Evolutionary conservation across 1,139 yeast species (phyloP), one percentile per base, ranked within the genome.

Genomic region (Zygosaccharomyces pseudobailii): DNA sequence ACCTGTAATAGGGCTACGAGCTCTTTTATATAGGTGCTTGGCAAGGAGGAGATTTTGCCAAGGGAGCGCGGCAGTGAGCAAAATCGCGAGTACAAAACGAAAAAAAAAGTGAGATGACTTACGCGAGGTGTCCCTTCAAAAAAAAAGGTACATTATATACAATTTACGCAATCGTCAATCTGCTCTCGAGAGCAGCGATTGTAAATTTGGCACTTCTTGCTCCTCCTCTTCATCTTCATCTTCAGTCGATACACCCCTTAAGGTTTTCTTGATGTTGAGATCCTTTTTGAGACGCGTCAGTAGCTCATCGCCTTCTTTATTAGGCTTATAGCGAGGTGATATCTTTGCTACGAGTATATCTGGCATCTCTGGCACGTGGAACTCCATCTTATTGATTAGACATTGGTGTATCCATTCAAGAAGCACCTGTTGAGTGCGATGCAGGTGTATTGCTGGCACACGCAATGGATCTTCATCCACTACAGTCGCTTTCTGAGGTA

Each of bases 321-420:
- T 19, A 13, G 40, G 41, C n/a, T 23, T 24, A 25, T 31, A 43
- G n/a, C 48, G 47, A 4, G 63, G 58, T 10, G 48, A 40, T 7
- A 58, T 49, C 39, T 54, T 51, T 2, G 43, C 41, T 20, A 30
- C 36, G 22, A 58, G 36, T 6, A 30, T 22, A 20, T 49, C 51
- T 7, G 54, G 57, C 28, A 59, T 42, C 3, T 47, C 55, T 4
- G 63, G 62, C 4, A 55, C 45, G 4, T 47, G 43, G 40, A 60
- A 57, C 22, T 46, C 50, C 4, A 50, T 32, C 2, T 47, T 49
- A 25, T 46, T 46, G 25, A 53, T 51, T 32, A 49, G 45, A 31
- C 45, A 42, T 33, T 59, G 62, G 38, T 58, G 61, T 22, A 61
- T 52, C 48, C 55, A 59, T 36, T 59, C 62, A n/a, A 57, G 31